Base-by-base conservation (phyloP, 2,329 filamentous ascomycete species). In the Phyllosticta capitalensis region DNA sequence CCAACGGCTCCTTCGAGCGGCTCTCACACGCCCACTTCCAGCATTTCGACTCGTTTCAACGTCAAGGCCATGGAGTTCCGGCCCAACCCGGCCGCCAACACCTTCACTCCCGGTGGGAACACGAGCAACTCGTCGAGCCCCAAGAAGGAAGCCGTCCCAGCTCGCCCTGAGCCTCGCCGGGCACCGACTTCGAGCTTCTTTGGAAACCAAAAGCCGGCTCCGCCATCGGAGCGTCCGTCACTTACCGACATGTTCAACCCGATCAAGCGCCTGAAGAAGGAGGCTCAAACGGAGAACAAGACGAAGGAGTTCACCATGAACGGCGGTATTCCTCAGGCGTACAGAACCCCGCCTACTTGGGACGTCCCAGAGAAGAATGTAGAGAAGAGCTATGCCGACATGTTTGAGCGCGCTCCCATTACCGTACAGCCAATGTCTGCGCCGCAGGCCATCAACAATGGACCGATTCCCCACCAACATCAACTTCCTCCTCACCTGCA, bases 321-420 rank as follows among this genome's bases (percentile, higher is more conserved):
- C 67, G 87, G 86, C 53, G 91, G 90, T n/a, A 83, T 96, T 57
- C 87, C 88, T 45, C 87, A 88, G 26, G 86, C 92, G 3, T 96
- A 87, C 72, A 87, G 90, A 66, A 97, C 94, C 1, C 78, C 81
- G 10, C 91, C 91, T 0, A 92, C 87, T 0, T 99, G 94, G 92
- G 85, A 88, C 62, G 83, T 85, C 61, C 75, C 85, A 22, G 76
- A 83, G 54, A 84, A 86, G 20, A 87, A 90, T 64, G 79, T 83
- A 51, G 89, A 95, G 64, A 89, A 88, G 67, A 89, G 84, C 0
- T 95, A 92, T 71, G 82, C 84, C 55, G 84, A 92, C 66, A 84
- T 89, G 68, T 94, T 96, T 72, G 90, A 95, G 65, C 81, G 83
- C 54, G 75, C 84, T 65, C 78, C 84, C 55, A 77, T 83, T 66